phyloP scores from a whole-genome alignment of 2,329 filamentous ascomycete species.

The Colletotrichum falcatum region DNA sequence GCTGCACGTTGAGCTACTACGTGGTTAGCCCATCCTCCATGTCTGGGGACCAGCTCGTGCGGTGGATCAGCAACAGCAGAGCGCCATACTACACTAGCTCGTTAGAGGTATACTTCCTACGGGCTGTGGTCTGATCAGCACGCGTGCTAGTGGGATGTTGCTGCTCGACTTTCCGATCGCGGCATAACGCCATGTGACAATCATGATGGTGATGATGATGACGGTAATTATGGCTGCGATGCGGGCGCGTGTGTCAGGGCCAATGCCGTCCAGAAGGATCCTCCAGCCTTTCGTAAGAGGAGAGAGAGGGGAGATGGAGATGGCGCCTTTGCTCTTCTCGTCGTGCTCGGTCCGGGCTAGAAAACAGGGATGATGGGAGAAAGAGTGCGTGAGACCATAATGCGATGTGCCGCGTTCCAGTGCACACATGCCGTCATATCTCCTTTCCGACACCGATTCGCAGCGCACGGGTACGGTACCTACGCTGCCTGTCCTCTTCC shows the following conservation, averaged over 20 bases:
- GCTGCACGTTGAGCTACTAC: constrained; percentile 6
- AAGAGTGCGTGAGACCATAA: not conserved
- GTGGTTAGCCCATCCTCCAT: constrained; percentile 5
- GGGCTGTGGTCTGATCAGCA: constrained; percentile 15
- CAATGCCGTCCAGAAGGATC: not conserved
- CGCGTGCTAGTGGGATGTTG: constrained; percentile 3
- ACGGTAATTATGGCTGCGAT: not conserved
- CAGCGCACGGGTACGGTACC: constrained; percentile 18
- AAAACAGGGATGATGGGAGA: not conserved
- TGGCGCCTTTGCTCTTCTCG: not conserved
- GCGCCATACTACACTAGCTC: not conserved
- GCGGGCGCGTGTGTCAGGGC: constrained; percentile 10
- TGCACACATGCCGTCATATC: constrained; percentile 11
- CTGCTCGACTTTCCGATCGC: constrained; percentile 20
- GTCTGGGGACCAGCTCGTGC: not conserved
- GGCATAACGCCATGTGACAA: constrained; percentile 25
- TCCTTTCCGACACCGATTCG: constrained; percentile 2
- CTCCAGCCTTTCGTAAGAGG: not conserved
- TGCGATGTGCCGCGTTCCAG: constrained; percentile 11
- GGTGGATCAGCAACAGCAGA: constrained; percentile 12
- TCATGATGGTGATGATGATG: not conserved
- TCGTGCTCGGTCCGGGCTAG: not conserved
- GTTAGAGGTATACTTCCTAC: too few relatives aligned
- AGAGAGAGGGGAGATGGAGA: not conserved
- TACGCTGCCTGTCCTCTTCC: not conserved